A percentile compares a stretch with the other conserved stretches of the same genome.
Conservation (phyloP, 2,329 filamentous ascomycete species). For the Aureobasidium sp. region DNA sequence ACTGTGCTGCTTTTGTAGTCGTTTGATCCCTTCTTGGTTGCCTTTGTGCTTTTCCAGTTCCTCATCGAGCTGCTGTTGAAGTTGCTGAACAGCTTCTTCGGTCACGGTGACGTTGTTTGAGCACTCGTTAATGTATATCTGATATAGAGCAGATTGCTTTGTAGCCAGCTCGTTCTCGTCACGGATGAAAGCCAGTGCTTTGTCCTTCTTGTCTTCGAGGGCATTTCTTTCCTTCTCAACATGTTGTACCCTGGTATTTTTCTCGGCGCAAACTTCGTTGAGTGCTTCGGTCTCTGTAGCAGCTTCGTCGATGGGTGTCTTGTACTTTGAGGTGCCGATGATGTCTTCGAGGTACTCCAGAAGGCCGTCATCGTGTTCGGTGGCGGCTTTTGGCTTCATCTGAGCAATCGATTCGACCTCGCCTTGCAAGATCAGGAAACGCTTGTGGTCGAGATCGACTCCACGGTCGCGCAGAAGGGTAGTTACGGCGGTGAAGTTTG, state of each 20-base stretch:
- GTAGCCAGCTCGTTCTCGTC: constrained; percentile 88
- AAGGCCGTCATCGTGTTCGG: constrained; percentile 92
- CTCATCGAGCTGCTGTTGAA: constrained; percentile 75
- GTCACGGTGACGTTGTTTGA: constrained; percentile 82
- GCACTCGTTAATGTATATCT: constrained; percentile 82
- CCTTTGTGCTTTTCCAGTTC: constrained; percentile 91
- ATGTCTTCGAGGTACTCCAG: constrained; percentile 98
- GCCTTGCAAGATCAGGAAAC: constrained; percentile 92
- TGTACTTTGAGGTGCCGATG: constrained; percentile 98
- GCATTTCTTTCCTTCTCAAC: constrained; percentile 94
- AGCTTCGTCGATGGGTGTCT: constrained; percentile 90
- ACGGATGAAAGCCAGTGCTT: constrained; percentile 76
- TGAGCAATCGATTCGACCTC: constrained; percentile 98
- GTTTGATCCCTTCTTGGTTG: constrained; percentile 81
- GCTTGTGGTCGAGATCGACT: constrained; percentile 94
- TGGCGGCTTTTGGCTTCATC: constrained; percentile 95
- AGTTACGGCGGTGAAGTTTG: constrained; percentile 87
- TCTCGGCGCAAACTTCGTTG: constrained; percentile 92
- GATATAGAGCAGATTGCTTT: constrained; percentile 88
- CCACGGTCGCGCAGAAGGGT: constrained; percentile 78
- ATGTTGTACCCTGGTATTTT: constrained; percentile 89
- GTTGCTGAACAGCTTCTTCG: constrained; percentile 80
- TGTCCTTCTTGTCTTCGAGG: constrained; percentile 94
- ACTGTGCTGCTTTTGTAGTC: constrained; percentile 76
- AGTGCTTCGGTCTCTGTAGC: constrained; percentile 81